phyloP scores from a whole-genome alignment of 768 basidiomycete species.

The Lactifluus subvellereus region DNA sequence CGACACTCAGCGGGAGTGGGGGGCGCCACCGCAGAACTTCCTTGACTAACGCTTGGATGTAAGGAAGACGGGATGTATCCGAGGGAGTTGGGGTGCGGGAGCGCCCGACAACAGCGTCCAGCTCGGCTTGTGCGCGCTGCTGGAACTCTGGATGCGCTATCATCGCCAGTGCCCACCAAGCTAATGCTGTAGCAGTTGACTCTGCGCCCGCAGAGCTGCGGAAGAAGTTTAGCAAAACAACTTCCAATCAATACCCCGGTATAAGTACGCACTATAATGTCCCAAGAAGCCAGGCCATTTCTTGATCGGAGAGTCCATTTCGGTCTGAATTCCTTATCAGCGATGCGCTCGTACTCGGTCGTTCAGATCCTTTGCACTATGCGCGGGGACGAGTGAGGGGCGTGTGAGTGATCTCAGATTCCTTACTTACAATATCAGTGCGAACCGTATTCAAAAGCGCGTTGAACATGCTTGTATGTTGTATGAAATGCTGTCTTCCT shows the following conservation, averaged over 20 bases:
- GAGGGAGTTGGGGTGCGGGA: background rate
- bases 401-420: too few species aligned
- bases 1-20: background rate
- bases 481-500: too few species aligned
- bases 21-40: conserved; percentile 10
- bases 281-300: conserved; percentile 10
- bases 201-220: background rate
- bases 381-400: too few species aligned
- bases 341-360: too few species aligned
- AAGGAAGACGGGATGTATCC: background rate
- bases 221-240: too few species aligned
- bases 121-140: conserved; percentile 10
- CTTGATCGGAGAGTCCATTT: too few species aligned
- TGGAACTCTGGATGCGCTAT: conserved; percentile 18
- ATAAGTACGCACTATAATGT: conserved; percentile 13
- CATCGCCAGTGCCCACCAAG: conserved; percentile 20
- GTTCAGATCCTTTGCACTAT: too few species aligned
- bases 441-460: too few species aligned
- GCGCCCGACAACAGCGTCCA: conserved; percentile 12
- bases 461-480: too few species aligned
- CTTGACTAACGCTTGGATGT: conserved; percentile 6
- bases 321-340: too few species aligned
- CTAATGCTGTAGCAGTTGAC: conserved; percentile 3
- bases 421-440: too few species aligned
- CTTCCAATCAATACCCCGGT: background rate